These are phyloP conservation scores for Albophoma yamanashiensis DNA, from an alignment of 2,329 filamentous ascomycete species.

Conservation along the genomic window DNA sequence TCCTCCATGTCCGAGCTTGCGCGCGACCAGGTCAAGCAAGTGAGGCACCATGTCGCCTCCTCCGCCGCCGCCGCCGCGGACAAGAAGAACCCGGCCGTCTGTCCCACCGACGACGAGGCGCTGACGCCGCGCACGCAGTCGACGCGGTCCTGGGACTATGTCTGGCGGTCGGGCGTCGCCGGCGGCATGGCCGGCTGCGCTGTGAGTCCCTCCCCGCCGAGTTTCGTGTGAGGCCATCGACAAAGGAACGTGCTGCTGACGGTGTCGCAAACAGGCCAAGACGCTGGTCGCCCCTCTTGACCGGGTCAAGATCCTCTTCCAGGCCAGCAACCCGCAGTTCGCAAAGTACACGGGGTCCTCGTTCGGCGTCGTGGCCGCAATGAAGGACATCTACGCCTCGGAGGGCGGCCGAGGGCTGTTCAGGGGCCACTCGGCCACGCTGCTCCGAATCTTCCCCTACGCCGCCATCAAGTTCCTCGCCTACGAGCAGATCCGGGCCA, in stretches of 20 bases:
- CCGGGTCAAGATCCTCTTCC: constrained; percentile 97
- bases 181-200: constrained; percentile 88
- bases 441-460: constrained; percentile 93
- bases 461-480: constrained; percentile 96
- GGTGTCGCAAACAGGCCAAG: constrained; percentile 56
- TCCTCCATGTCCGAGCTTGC: constrained; percentile 41
- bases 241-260: constrained; percentile 3
- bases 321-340: constrained; percentile 88
- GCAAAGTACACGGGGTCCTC: constrained; percentile 86
- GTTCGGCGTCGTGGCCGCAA: constrained; percentile 71
- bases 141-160: constrained; percentile 68
- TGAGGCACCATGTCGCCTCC: constrained; percentile 15
- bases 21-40: constrained; percentile 19
- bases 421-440: constrained; percentile 86
- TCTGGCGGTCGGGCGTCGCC: constrained; percentile 72
- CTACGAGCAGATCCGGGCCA: constrained; percentile 85
- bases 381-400: constrained; percentile 68
- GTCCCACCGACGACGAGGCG: constrained; percentile 39
- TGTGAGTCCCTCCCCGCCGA: constrained; percentile 41
- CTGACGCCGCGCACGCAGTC: constrained; percentile 31
- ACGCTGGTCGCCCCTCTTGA: constrained; percentile 92
- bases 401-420: constrained; percentile 73
- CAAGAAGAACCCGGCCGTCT: constrained; percentile 28
- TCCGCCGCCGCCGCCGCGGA: constrained; percentile 9
- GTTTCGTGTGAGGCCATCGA: too few relatives aligned